Evolutionary conservation across 2,329 filamentous ascomycete genomes (phyloP).

Genomic region (Leptographium radiaticola): DNA sequence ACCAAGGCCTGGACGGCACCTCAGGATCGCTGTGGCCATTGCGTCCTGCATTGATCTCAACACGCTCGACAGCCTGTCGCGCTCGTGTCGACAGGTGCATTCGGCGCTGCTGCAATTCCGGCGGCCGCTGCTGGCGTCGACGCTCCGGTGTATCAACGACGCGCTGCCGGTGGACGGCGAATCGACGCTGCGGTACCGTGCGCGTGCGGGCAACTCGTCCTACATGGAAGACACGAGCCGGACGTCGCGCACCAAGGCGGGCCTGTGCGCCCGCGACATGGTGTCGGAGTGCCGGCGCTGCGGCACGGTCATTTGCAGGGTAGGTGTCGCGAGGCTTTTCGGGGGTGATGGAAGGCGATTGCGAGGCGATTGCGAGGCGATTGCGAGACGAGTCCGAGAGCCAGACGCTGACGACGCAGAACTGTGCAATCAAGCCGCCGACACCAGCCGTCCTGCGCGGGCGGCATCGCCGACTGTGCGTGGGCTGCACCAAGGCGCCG

Average conservation of each 20-base stretch:
- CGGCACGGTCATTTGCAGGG: constrained; percentile 65
- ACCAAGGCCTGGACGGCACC: not conserved
- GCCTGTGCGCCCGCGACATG: constrained; percentile 75
- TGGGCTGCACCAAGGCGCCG: constrained; percentile 59
- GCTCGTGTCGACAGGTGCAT: constrained; percentile 69
- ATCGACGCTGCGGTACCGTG: constrained; percentile 43
- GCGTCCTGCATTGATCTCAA: constrained; percentile 74
- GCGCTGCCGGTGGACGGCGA: constrained; percentile 38
- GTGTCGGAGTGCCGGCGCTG: constrained; percentile 75
- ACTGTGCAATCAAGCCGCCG: constrained; percentile 78
- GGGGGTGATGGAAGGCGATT: too few species aligned
- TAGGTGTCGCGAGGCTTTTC: constrained; percentile 22
- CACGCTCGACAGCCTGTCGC: constrained; percentile 69
- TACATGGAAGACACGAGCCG: constrained; percentile 41
- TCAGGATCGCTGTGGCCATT: constrained; percentile 64
- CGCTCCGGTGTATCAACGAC: constrained; percentile 71
- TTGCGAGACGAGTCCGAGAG: not conserved
- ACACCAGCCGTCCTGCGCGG: constrained; percentile 52
- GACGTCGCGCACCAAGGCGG: constrained; percentile 51
- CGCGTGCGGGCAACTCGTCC: constrained; percentile 44
- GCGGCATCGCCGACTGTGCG: constrained; percentile 72
- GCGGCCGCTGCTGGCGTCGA: constrained; percentile 56
- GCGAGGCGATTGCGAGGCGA: too few species aligned
- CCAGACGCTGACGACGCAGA: constrained; percentile 38
- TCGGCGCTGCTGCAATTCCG: constrained; percentile 68